Percentiles rank a stretch among this genome's conserved stretches.
Evolutionary conservation across 2,329 filamentous ascomycete species (phyloP).

Genomic region (Periconia sp.): DNA sequence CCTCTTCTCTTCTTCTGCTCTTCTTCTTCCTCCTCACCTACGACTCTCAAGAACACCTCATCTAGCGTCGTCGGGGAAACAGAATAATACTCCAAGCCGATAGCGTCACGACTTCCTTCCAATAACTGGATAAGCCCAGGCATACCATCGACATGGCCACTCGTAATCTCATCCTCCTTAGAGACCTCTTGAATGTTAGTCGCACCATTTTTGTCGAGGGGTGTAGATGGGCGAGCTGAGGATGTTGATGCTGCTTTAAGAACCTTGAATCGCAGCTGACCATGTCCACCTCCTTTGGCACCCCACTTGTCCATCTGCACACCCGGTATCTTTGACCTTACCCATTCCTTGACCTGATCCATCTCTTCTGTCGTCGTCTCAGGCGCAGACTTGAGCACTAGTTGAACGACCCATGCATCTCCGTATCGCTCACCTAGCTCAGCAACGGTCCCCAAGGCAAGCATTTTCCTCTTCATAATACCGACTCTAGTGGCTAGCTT

Average conservation of each 20-base stretch:
- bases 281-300: constrained; percentile 76
- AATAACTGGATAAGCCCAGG: constrained; percentile 73
- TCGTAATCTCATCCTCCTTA: constrained; percentile 3
- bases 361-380: constrained; percentile 75
- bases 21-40: constrained; percentile 77
- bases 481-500: constrained; percentile 83
- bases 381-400: constrained; percentile 77
- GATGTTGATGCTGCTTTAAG: constrained; percentile 57
- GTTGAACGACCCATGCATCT: constrained; percentile 78
- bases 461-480: constrained; percentile 84
- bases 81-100: constrained; percentile 85
- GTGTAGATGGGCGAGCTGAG: constrained; percentile 1
- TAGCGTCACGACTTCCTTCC: constrained; percentile 70
- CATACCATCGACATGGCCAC: constrained; percentile 55
- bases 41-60: constrained; percentile 87
- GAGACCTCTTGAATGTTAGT: constrained; percentile 29
- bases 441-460: constrained; percentile 80
- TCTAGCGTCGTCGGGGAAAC: constrained; percentile 87
- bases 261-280: constrained; percentile 85
- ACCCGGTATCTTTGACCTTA: constrained; percentile 64
- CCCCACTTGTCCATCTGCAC: constrained; percentile 64
- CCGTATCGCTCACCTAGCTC: constrained; percentile 77
- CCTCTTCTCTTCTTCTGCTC: constrained; percentile 21
- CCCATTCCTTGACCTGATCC: constrained; percentile 68
- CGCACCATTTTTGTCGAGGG: constrained; percentile 19